A percentile compares a stretch with the other conserved stretches of the same genome.
Evolutionary conservation across 331 rosid species (phyloP).

Genomic region (Prunus yedoensis): DNA sequence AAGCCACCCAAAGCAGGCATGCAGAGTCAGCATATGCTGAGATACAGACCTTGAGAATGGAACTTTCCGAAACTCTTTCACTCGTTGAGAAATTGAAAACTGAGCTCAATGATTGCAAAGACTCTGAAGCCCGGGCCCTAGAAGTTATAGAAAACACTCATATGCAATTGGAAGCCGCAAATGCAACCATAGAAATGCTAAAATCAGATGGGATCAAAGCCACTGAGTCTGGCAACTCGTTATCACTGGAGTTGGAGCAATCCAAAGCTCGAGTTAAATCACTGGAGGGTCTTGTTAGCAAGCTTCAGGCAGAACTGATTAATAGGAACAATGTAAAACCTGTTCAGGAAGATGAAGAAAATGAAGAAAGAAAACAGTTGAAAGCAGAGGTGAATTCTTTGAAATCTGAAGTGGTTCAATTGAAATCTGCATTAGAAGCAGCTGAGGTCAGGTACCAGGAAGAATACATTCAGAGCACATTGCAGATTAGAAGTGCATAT

Average conservation of each 20-base stretch:
- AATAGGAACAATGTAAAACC: slow-evolving; percentile 21
- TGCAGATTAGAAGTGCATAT: slow-evolving; percentile 69
- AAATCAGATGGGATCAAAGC: slow-evolving; percentile 41
- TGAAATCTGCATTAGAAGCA: slow-evolving; percentile 62
- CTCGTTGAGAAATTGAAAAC: slow-evolving; percentile 55
- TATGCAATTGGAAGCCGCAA: slow-evolving; percentile 57
- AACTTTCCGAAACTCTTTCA: slow-evolving; percentile 63
- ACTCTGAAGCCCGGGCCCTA: slow-evolving; percentile 55
- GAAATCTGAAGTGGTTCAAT: slow-evolving; percentile 54
- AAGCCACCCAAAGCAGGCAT: slow-evolving; percentile 47
- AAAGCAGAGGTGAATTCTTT: slow-evolving; percentile 52
- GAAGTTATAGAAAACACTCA: slow-evolving; percentile 50
- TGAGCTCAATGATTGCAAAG: slow-evolving; percentile 57
- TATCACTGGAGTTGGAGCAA: slow-evolving; percentile 66
- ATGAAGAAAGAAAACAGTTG: slow-evolving; percentile 43
- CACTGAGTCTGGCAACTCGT: slow-evolving; percentile 35
- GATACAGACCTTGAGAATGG: slow-evolving; percentile 57
- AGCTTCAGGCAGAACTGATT: slow-evolving; percentile 51
- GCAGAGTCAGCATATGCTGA: slow-evolving; percentile 56
- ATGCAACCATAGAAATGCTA: slow-evolving; percentile 46
- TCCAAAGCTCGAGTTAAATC: slow-evolving; percentile 52
- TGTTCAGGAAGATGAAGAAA: slow-evolving; percentile 30
- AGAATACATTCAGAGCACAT: slow-evolving; percentile 69
- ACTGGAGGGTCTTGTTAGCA: slow-evolving; percentile 59
- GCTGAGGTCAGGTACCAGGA: slow-evolving; percentile 77